These are phyloP conservation scores for Groenewaldozyma sp. DNA, from an alignment of 1,139 yeast species.

Conservation along the genomic window DNA sequence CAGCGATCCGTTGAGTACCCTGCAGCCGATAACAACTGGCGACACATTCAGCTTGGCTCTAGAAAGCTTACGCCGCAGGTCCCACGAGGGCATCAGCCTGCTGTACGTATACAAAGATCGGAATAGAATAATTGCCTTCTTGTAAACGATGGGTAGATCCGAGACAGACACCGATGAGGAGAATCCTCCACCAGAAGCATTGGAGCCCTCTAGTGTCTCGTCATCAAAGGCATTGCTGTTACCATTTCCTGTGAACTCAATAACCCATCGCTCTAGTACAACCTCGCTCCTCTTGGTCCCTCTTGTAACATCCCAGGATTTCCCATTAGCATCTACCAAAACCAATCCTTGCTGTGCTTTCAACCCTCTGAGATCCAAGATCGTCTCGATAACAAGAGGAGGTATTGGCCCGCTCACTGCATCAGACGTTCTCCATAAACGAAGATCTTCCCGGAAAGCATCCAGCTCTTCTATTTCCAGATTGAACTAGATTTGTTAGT, in stretches of 20 bases:
- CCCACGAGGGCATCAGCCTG: slow-evolving; percentile 64
- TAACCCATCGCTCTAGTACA: slow-evolving; percentile 85
- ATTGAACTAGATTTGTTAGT: slow-evolving; percentile 63
- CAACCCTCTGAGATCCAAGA: slow-evolving; percentile 58
- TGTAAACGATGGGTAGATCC: slow-evolving; percentile 63
- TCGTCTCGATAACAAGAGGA: slow-evolving; percentile 80
- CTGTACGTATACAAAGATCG: slow-evolving; percentile 63
- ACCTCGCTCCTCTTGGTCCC: slow-evolving; percentile 63
- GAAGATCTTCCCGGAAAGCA: slow-evolving; percentile 45
- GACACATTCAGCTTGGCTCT: slow-evolving; percentile 33
- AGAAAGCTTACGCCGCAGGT: slow-evolving; percentile 37
- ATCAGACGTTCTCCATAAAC: slow-evolving; percentile 45
- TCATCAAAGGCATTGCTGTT: slow-evolving; percentile 34
- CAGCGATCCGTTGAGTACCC: slow-evolving; percentile 65
- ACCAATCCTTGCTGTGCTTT: slow-evolving; percentile 54
- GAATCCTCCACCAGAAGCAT: slow-evolving; percentile 42
- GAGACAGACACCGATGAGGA: slow-evolving; percentile 46
- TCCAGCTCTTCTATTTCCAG: slow-evolving; percentile 45
- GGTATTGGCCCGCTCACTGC: slow-evolving; percentile 35
- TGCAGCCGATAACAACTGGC: slow-evolving; percentile 43
- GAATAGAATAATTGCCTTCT: slow-evolving; percentile 63
- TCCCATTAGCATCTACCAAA: slow-evolving; percentile 42
- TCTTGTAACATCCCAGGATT: slow-evolving; percentile 42
- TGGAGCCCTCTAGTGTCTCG: slow-evolving; percentile 52
- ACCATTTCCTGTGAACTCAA: slow-evolving; percentile 51